Conservation (phyloP, 2,329 filamentous ascomycete genomes). For the Fusarium sp. region DNA sequence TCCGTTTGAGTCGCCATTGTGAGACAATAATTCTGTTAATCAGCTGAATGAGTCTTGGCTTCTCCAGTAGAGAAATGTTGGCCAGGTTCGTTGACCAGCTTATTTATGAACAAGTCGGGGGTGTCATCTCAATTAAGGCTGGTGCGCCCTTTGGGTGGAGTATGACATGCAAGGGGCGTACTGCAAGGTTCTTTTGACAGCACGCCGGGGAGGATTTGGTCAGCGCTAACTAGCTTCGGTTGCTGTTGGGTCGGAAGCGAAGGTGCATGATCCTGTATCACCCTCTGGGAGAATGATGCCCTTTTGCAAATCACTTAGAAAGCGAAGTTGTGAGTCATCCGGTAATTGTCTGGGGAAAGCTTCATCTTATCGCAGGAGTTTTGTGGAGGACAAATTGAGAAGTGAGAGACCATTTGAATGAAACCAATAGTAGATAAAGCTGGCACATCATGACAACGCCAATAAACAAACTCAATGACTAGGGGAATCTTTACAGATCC, state of each 20-base stretch:
- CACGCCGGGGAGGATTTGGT: neutral
- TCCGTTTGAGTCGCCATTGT: constrained; percentile 14
- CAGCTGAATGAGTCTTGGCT: neutral
- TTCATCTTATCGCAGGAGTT: accelerated
- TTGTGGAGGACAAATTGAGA: neutral
- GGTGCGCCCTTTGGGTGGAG: constrained; percentile 19
- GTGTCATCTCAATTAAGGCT: neutral
- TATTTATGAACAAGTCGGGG: neutral
- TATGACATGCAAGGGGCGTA: constrained; percentile 4
- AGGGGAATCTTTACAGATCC: neutral
- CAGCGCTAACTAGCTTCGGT: neutral
- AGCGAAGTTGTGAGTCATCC: neutral
- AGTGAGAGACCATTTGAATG: accelerated
- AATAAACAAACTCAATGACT: neutral
- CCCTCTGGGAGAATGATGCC: neutral
- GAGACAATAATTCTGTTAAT: neutral
- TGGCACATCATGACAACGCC: neutral
- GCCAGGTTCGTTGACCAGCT: neutral
- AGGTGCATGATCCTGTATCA: neutral
- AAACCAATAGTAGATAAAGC: too few relatives aligned
- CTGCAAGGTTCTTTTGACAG: neutral
- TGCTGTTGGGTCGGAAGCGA: neutral
- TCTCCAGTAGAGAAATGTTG: too few relatives aligned
- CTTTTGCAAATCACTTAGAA: neutral
- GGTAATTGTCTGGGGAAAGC: neutral